Evolutionary conservation across 2,329 filamentous ascomycete species (phyloP), one percentile per base, ranked within the genome.

Genomic region (Ilyonectria mors-panacis): DNA sequence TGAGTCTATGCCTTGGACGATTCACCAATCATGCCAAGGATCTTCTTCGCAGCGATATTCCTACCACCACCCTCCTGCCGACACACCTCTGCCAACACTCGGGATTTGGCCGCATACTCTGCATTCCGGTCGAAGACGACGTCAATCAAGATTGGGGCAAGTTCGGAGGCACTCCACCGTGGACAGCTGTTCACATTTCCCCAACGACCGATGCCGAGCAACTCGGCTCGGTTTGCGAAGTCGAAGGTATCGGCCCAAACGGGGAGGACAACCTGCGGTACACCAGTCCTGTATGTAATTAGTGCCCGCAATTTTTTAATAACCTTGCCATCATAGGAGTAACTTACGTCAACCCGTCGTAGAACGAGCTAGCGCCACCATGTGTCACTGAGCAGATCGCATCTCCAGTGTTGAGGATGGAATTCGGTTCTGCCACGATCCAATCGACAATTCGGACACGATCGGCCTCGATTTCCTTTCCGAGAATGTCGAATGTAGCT

Each of bases 191-290:
- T 37, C 35, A 56, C 51, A 6, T 61, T 68, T 7, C 26, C 63
- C 66, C 66, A 68, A n/a, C 54, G 48, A 8, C 66, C 63, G 33
- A 68, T 57, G 1, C 54, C 59, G 6, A 66, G 50, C 3, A 68
- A 17, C 35, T 68, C 66, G 0, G 55, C 55, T 28, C 59, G 44
- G 48, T 55, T 66, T 2, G 63, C 63, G 51, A 63, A 68, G 42
- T 68, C 66, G 13, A 63, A 68, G 35, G 54, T 59, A 23, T 68
- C 66, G 8, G 59, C 54, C 66, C 66, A 68, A 13, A 28, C 55
- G 2, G 66, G 63, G 13, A 66, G 37, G 30, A 66, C 35, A 6
- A 68, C 33, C 6, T 68, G 66, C 13, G 66, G 66, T 2, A 68
- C 59, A 1, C 66, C 55, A 42, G 66, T 19, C 13, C 66, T 68